These are phyloP conservation scores for Flueggea neowawraea DNA, from an alignment of 441 rosid genomes.

Conservation along the genomic window DNA sequence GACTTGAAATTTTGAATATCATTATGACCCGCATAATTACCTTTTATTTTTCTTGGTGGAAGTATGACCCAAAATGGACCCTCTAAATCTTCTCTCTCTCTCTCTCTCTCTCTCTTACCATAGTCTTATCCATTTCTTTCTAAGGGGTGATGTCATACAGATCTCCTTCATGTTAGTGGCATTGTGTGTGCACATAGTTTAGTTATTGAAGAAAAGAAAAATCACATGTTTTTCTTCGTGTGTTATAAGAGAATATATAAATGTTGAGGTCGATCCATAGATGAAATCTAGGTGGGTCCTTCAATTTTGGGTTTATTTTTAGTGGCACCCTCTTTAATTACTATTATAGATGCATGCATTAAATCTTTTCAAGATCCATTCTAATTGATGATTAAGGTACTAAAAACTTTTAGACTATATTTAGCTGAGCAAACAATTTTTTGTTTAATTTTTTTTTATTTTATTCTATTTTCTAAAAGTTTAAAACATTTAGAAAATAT, in stretches of 20 bases:
- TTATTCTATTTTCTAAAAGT: too few species aligned
- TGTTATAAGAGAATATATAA: too few species aligned
- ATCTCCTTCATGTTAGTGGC: not conserved
- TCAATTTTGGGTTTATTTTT: not conserved
- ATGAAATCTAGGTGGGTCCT: not conserved
- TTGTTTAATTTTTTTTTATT: too few species aligned
- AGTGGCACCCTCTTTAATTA: not conserved
- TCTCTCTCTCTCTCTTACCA: not conserved
- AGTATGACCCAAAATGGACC: constrained; percentile 23
- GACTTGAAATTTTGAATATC: not conserved
- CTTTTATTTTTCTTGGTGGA: constrained; percentile 17
- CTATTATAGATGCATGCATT: constrained; percentile 27
- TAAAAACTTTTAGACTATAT: not conserved
- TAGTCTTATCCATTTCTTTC: constrained; percentile 11
- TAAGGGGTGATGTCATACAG: constrained; percentile 2
- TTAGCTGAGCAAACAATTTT: too few species aligned
- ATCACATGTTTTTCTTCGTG: constrained; percentile 14
- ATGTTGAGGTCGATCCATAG: too few species aligned
- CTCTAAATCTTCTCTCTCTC: constrained; percentile 9
- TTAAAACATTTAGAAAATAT: too few species aligned
- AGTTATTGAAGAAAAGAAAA: not conserved
- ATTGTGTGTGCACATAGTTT: not conserved
- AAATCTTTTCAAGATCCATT: not conserved
- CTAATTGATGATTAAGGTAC: not conserved
- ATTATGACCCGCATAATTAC: not conserved